Evolutionary conservation across 2,329 filamentous ascomycete species (phyloP).

Genomic region (Ophiostoma fasciatum): DNA sequence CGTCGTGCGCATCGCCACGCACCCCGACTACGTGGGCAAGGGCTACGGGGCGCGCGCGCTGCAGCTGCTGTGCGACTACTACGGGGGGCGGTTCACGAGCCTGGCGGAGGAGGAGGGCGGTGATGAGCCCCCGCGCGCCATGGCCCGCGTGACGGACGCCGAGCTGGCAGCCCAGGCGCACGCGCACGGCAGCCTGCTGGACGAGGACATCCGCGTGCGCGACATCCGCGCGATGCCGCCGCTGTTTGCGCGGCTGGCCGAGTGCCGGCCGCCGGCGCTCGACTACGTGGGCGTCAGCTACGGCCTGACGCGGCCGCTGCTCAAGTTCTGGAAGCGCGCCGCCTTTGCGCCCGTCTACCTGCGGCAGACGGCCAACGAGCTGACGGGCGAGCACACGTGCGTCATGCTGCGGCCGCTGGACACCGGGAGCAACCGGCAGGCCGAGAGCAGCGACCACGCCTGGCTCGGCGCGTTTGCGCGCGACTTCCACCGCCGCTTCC

Average conservation of each 20-base stretch:
- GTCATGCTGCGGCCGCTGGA: conserved; percentile 80
- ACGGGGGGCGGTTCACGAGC: conserved; percentile 80
- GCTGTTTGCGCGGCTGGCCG: conserved; percentile 74
- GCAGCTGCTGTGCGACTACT: conserved; percentile 79
- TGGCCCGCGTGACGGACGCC: conserved; percentile 66
- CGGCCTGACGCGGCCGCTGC: conserved; percentile 71
- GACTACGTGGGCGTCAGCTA: conserved; percentile 96
- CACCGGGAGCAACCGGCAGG: conserved; percentile 10
- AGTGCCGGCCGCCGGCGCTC: conserved; percentile 63
- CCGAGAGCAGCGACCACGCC: conserved; percentile 49
- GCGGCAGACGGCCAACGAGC: conserved; percentile 83
- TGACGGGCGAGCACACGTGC: conserved; percentile 94
- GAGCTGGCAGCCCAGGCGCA: too few relatives aligned
- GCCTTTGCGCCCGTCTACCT: conserved; percentile 83
- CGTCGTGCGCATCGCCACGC: conserved; percentile 87
- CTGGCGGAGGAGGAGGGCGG: conserved; percentile 57
- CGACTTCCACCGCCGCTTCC: conserved; percentile 91
- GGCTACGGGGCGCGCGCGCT: conserved; percentile 87
- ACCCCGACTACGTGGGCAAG: conserved; percentile 84
- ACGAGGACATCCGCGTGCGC: conserved; percentile 78
- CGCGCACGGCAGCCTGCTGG: conserved; percentile 58
- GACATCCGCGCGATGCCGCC: conserved; percentile 89
- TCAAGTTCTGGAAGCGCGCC: conserved; percentile 93
- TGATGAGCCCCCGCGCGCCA: too few relatives aligned
- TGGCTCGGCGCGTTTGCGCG: conserved; percentile 86